Evolutionary conservation across 2,329 filamentous ascomycete genomes (phyloP).

Genomic region (Sordariomycetes sp.): DNA sequence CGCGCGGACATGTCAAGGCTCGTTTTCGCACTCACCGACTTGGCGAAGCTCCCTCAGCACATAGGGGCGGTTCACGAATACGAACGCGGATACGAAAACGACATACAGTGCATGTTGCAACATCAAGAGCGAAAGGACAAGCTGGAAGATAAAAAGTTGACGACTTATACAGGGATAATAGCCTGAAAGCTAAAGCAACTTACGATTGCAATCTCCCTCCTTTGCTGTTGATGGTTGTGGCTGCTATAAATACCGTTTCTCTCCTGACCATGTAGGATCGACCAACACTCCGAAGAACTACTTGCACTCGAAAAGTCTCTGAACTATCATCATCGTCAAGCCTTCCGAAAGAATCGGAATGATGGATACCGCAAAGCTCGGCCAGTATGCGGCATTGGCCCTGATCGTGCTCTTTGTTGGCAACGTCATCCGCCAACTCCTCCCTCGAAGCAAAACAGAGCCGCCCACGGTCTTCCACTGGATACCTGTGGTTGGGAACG

Average conservation of each 20-base stretch:
- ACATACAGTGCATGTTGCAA: background rate
- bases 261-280: background rate
- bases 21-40: too few relatives aligned
- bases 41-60: too few relatives aligned
- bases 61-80: too few relatives aligned
- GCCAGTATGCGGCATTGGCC: background rate
- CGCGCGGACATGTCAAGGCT: too few relatives aligned
- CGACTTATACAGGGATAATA: background rate
- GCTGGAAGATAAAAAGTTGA: background rate
- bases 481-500: conserved; percentile 58
- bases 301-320: background rate
- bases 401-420: conserved; percentile 5
- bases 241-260: background rate
- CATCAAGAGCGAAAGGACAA: background rate
- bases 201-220: background rate
- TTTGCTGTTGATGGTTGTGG: background rate
- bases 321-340: background rate
- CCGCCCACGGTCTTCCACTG: conserved; percentile 50
- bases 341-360: background rate
- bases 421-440: conserved; percentile 11
- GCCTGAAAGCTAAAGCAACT: background rate
- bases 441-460: conserved; percentile 28
- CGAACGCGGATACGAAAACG: background rate
- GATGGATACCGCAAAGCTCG: background rate
- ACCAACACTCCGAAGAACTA: background rate